Evolutionary conservation across 2,329 filamentous ascomycete genomes (phyloP), one percentile per base, ranked within the genome.

Genomic region (Aspergillus pseudonomiae): DNA sequence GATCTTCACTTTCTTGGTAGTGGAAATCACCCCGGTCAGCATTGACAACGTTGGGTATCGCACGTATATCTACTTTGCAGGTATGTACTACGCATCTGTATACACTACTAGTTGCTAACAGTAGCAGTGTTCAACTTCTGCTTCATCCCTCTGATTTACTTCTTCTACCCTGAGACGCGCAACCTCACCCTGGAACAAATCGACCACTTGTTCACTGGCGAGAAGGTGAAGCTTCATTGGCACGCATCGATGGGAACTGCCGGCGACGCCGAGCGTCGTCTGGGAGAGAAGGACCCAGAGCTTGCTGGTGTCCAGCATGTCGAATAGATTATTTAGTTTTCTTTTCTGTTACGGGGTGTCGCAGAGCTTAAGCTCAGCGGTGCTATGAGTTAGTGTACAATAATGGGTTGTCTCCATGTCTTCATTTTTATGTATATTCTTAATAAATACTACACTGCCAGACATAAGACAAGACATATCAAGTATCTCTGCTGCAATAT

Each of bases 141-240:
- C 28, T 85, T 86, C 71, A 77, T 86, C 3, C 83, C 83, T 1
- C 75, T 81, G 12, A 79, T 83, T 30, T 84, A 82, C 70, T 71
- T 78, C 62, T 73, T 78, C 60, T 78, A 78, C 48, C 75, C 77
- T 9, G 74, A 78, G 59, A 73, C 75, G 0, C 72, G 71, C 30
- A 71, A 71, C 32, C 70, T 75, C 28, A 71, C 72, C 3, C 68
- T 77, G 30, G 75, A 78, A 54, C 73, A 78, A 43, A 70, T 80
- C 34, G 77, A 80, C 55, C 70, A 68, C 16, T 75, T 79, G 28
- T 81, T 79, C 58, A 78, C 71, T 2, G 72, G 72, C 12, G 67
- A 71, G 34, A 73, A 72, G 46, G 68, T 75, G 50, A 62, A 68
- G 36, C 66, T 76, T 9, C 67, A 76, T 56, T 75, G 73, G 74